Evolutionary conservation across 2,329 filamentous ascomycete genomes (phyloP), one percentile per base, ranked within the genome.

Genomic region (Fusarium nanum): DNA sequence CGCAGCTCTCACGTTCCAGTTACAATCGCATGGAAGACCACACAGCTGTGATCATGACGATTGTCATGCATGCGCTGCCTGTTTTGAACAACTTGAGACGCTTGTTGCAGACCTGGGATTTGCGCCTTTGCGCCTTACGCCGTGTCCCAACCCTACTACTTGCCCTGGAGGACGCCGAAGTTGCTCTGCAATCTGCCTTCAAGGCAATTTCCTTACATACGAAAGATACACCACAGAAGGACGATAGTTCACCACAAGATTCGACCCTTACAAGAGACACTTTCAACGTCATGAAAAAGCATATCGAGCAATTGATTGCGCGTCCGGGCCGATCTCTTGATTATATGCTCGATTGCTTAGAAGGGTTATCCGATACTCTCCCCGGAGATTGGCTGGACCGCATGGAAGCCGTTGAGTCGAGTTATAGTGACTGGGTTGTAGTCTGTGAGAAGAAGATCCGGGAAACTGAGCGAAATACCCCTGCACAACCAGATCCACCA

Each of bases 321-420:
- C 85, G 85, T 37, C 86, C 94, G 0, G 95, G 93, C 0, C 87
- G 87, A 49, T 86, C 89, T 41, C 84, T 98, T 66, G 96, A 99
- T 78, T 88, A 86, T 53, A 93, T 98, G 87, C 86, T 99, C 16
- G 94, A 99, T 79, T 86, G 88, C 32, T 84, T 98, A 4, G 96
- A 98, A 79, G 94, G 93, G 3, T 86, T 90, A 57, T 86, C 91
- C 45, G 96, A 99, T 75, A 93, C 92, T 0, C 83, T 99, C 12
- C 96, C 96, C 0, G 92, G 97, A 42, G 78, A 83, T 28, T 99
- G 95, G 96, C 88, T 98, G 59, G 93, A 97, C 73, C 87, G 90
- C 7, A 91, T 98, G 81, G 96, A 98, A 78, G 81, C 82, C 1
- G 83, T 97, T 7, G 96, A 99, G 78, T 83, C 86, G 13, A 87